These are phyloP conservation scores for Kwoniella dejecticola DNA, from an alignment of 768 basidiomycete genomes.

Conservation along the genomic window DNA sequence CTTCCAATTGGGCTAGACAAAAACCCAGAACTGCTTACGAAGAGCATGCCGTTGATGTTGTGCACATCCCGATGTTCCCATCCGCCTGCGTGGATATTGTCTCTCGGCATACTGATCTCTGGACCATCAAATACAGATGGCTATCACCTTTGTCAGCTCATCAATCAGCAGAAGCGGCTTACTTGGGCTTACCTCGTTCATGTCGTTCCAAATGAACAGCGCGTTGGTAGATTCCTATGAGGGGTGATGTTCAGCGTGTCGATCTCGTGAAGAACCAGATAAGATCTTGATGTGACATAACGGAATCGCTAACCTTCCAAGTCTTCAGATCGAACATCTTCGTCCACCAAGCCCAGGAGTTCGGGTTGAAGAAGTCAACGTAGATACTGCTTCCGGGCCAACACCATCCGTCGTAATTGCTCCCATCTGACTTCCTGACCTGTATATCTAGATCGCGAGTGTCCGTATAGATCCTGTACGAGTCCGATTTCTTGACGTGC, in stretches of 20 bases:
- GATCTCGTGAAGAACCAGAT: neutral
- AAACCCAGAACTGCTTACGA: slow-evolving; percentile 49
- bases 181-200: slow-evolving; percentile 77
- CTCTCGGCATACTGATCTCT: slow-evolving; percentile 81
- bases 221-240: slow-evolving; percentile 68
- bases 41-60: slow-evolving; percentile 95
- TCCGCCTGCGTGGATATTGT: slow-evolving; percentile 80
- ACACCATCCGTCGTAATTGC: slow-evolving; percentile 92
- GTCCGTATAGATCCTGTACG: slow-evolving; percentile 80
- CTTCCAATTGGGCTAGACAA: neutral
- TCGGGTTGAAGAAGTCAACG: slow-evolving; percentile 96
- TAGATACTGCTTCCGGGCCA: slow-evolving; percentile 96
- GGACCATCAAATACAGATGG: slow-evolving; percentile 99
- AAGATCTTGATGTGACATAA: neutral
- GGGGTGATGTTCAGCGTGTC: neutral
- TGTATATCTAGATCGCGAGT: slow-evolving; percentile 80
- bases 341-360: slow-evolving; percentile 87
- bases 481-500: slow-evolving; percentile 78
- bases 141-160: slow-evolving; percentile 56
- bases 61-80: slow-evolving; percentile 99
- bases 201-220: slow-evolving; percentile 97
- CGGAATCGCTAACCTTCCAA: slow-evolving; percentile 57
- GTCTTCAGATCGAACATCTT: slow-evolving; percentile 70
- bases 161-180: neutral
- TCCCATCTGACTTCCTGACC: slow-evolving; percentile 75